Base-by-base conservation (phyloP, 2,329 filamentous ascomycete genomes). In the Ophiostoma angusticollis region DNA sequence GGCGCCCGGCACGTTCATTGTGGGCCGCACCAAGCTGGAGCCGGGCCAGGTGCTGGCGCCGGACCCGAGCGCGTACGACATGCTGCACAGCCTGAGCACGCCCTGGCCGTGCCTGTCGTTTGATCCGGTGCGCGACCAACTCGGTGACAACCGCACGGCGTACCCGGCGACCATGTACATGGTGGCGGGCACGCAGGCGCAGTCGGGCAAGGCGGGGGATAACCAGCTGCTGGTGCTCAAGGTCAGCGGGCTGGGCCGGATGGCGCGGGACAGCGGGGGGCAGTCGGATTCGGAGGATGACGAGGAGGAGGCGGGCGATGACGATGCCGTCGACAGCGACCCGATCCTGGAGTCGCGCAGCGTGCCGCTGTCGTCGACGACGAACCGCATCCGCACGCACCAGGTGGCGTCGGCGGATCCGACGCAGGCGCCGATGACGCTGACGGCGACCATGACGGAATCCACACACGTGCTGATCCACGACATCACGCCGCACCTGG, bases 71-170 rank as follows among this genome's bases (percentile, higher is more conserved):
- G 89, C 89, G 6, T 98, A 98, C 65, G 82, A 95, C 58, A 93
- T 98, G 86, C 76, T 98, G 43, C 91, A 98, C 67, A 85, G 78
- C 45, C 73, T 98, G 47, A 91, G 82, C 59, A 87, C 87, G 7
- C 86, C 86, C 1, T 98, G 91, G 91, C 91, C 91, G 3, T 98
- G 91, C 58, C 72, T 98, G 13, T 96, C 89, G 2, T 94, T 95
- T 61, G 91, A 96, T 57, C 80, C 98, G 44, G 62, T 98, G 46
- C 79, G 72, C 51, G 91, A 98, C 62, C 69, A 70, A 37, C 72
- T 98, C 14, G 91, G 91, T 49, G 81, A 94, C 56, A 78, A 85
- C 59, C 80, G 91, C 54, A 93, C 80, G 59, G 78, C 80, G n/a
- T 98, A 93, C 61, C 91, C 91, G 19, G 85, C 86, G 36, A 95